Evolutionary conservation across 176 grass and related monocot species (phyloP).

Genomic region (Chrysopogon serrulatus): DNA sequence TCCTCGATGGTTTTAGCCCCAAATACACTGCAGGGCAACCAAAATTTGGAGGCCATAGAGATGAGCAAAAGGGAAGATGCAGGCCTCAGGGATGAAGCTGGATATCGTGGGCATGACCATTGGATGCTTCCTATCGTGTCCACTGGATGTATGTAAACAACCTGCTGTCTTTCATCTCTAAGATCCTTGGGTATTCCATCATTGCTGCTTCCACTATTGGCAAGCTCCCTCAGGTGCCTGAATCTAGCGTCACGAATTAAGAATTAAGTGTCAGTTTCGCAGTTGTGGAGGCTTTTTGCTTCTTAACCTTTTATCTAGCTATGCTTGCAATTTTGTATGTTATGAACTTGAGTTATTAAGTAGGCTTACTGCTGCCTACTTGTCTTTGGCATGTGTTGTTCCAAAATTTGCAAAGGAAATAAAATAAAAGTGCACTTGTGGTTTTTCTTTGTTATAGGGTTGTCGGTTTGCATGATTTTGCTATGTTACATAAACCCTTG

Average conservation of each 20-base stretch:
- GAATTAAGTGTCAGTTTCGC: background rate
- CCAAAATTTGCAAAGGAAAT: constrained; percentile 14
- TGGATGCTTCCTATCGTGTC: constrained; percentile 34
- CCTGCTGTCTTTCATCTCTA: constrained; percentile 65
- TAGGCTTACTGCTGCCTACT: background rate
- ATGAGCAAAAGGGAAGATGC: constrained; percentile 15
- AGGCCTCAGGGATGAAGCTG: constrained; percentile 20
- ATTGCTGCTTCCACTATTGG: constrained; percentile 61
- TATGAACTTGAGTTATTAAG: background rate
- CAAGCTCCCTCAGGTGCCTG: constrained; percentile 83
- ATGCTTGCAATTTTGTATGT: background rate
- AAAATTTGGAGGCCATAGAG: background rate
- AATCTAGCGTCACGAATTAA: constrained; percentile 9
- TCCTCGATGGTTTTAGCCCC: constrained; percentile 2
- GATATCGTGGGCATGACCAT: constrained; percentile 47
- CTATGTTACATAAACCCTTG: background rate
- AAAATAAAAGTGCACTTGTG: background rate
- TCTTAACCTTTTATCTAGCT: background rate
- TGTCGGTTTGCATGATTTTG: background rate
- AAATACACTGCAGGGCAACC: background rate
- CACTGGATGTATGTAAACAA: constrained; percentile 20
- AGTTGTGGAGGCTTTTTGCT: background rate
- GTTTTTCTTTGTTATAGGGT: too few relatives aligned
- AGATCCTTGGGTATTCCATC: constrained; percentile 71
- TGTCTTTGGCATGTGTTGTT: background rate